Evolutionary conservation across 2,329 filamentous ascomycete genomes (phyloP), one percentile per base, ranked within the genome.

Genomic region (Colletotrichum tanaceti): DNA sequence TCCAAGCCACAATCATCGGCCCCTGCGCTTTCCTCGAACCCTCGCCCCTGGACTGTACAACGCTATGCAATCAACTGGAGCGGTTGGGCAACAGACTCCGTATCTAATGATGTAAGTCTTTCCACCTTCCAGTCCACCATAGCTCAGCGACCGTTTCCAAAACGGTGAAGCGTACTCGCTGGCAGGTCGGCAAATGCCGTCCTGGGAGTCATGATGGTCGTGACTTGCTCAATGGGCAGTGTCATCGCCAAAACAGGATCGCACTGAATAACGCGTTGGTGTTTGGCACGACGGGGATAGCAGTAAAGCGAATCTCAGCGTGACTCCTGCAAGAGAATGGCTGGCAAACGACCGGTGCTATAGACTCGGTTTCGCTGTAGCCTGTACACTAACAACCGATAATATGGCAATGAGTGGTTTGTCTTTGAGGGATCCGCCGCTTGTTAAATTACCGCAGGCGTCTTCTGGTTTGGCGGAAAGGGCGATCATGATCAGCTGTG

Each of bases 1-100:
- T 75, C 59, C 73, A 76, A 35, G 74, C 74, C 6, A 74, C 73
- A 2, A 68, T 76, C 7, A 73, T 74, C 14, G 73, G 73, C 1
- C 65, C 73, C 22, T 71, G 71, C 11, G 75, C 74, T 0, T 76
- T 77, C 59, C 65, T 73, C n/a, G n/a, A n/a, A n/a, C n/a, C n/a
- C n/a, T n/a, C 7, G 76, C 75, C 1, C 76, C 75, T 0, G 75
- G 75, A 0, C 68, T 77, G 9, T 76, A 74, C 71, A 77, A 77
- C 58, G 75, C 74, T 11, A 77, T 77, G 75, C 71, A 76, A 28
- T 75, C 73, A 1, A 73, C 75, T n/a, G 74, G 74, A 9, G 75
- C 75, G 35, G 75, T 74, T 20, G 75, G 75, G 1, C 72, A 75
- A 62, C 74, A 75, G 32, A 75, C 72, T 0, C 74, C 75, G 20